Evolutionary conservation across 176 grass and related monocot genomes (phyloP).

Genomic region (Stipa capillata): DNA sequence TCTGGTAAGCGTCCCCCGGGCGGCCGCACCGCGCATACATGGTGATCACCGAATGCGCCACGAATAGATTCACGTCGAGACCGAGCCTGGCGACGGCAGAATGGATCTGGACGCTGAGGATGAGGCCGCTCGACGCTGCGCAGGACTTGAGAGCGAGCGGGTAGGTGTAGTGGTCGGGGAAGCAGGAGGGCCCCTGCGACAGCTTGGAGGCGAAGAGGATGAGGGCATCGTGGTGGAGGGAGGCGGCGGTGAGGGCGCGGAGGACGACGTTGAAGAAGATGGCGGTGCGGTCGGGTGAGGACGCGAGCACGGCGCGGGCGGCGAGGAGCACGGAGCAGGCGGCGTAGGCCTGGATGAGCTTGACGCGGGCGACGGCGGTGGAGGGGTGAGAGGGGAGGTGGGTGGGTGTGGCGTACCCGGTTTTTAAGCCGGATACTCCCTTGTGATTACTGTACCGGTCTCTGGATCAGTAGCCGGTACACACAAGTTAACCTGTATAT

Average conservation of each 20-base stretch:
- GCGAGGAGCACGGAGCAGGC: conserved; percentile 44
- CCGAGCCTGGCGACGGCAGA: conserved; percentile 20
- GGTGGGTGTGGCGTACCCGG: too few species aligned
- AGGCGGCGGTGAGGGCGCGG: conserved; percentile 39
- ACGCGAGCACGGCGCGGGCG: conserved; percentile 41
- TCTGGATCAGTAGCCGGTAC: too few species aligned
- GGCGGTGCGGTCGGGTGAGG: neutral
- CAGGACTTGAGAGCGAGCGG: conserved; percentile 73
- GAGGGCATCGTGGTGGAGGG: conserved; percentile 45
- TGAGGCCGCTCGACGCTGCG: conserved; percentile 28
- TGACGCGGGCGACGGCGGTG: conserved; percentile 27
- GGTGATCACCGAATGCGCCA: conserved; percentile 52
- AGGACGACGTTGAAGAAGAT: conserved; percentile 69
- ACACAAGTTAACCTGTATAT: too few species aligned
- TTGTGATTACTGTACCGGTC: too few species aligned
- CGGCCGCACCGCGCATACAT: conserved; percentile 51
- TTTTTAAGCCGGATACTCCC: too few species aligned
- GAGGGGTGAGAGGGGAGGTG: conserved; percentile 26
- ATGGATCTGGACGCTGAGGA: conserved; percentile 46
- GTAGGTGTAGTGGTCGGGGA: conserved; percentile 68
- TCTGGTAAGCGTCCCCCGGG: conserved; percentile 27
- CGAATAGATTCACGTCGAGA: conserved; percentile 45
- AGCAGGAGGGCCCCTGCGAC: conserved; percentile 14
- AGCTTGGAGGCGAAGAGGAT: conserved; percentile 47
- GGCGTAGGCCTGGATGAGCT: conserved; percentile 69